These are phyloP conservation scores for Penicillium angulare DNA, from an alignment of 495 filamentous ascomycete genomes.

Conservation along the genomic window DNA sequence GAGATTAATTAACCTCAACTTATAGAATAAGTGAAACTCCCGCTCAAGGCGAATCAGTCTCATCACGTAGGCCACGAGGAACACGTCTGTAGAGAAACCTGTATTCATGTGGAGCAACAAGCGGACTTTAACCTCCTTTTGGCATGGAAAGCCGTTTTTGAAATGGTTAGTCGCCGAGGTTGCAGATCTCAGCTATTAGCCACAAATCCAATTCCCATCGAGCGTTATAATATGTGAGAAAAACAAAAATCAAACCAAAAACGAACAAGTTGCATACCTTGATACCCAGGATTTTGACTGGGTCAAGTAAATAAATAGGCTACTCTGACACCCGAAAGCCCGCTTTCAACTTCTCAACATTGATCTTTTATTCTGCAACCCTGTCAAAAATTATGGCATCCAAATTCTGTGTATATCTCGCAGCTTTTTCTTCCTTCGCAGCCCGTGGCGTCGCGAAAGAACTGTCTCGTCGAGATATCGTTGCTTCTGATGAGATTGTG, in stretches of 20 bases:
- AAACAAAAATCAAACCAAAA: too few species aligned
- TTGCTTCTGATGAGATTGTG: constrained; percentile 43
- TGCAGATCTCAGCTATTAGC: constrained; percentile 9
- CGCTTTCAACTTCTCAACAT: too few species aligned
- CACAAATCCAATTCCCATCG: background rate
- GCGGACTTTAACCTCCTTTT: constrained; percentile 14
- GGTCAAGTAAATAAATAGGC: too few species aligned
- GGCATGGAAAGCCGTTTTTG: constrained; percentile 16
- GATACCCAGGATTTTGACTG: too few species aligned
- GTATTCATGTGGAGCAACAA: constrained; percentile 5
- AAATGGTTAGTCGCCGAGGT: background rate
- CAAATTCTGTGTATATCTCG: background rate
- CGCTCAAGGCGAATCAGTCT: constrained; percentile 6
- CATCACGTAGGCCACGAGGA: constrained; percentile 11
- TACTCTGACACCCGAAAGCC: too few species aligned
- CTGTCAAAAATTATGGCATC: background rate
- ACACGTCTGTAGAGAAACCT: background rate
- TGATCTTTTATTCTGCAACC: too few species aligned
- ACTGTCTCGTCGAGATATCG: background rate
- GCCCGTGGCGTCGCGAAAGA: background rate
- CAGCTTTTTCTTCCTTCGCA: background rate
- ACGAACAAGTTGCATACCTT: too few species aligned
- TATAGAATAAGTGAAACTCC: background rate
- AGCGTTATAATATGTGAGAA: too few species aligned
- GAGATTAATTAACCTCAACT: too few species aligned